Conservation (phyloP, 2,329 filamentous ascomycete species). For the Talaromyces sp. region DNA sequence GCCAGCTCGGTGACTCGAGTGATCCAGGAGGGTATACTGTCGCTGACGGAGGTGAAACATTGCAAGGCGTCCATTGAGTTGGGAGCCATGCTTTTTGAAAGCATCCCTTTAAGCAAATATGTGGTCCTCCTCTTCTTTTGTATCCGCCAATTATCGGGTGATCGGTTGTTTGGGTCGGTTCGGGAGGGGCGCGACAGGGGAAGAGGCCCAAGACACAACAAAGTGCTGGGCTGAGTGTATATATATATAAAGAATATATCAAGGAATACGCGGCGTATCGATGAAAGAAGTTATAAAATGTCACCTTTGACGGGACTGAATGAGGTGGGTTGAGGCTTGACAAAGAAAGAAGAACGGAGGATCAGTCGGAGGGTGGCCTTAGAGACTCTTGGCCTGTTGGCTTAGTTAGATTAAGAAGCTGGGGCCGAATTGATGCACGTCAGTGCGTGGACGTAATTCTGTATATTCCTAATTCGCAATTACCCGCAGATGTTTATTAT, state of each 20-base stretch:
- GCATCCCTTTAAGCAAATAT: no score
- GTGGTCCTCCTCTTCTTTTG: background rate
- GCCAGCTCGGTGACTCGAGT: slow-evolving; percentile 39
- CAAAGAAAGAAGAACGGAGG: background rate
- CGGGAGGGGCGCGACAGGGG: background rate
- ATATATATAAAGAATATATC: background rate
- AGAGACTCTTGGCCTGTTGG: no score
- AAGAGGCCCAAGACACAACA: slow-evolving; percentile 7
- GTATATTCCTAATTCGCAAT: no score
- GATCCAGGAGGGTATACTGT: slow-evolving; percentile 44
- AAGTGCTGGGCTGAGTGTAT: slow-evolving; percentile 7
- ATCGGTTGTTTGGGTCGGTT: background rate
- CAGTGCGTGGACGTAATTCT: background rate
- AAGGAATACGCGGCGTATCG: background rate
- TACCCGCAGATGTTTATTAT: background rate
- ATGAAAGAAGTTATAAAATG: background rate
- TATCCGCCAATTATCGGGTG: background rate
- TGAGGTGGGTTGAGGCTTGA: background rate
- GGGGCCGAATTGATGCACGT: background rate
- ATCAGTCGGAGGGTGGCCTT: background rate
- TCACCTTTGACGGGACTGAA: background rate
- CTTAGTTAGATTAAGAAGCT: background rate
- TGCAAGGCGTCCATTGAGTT: slow-evolving; percentile 36
- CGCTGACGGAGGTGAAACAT: slow-evolving; percentile 41
- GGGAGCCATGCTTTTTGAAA: slow-evolving; percentile 3